Evolutionary conservation across 2,329 filamentous ascomycete species (phyloP).

Genomic region (Fusarium multiceps): DNA sequence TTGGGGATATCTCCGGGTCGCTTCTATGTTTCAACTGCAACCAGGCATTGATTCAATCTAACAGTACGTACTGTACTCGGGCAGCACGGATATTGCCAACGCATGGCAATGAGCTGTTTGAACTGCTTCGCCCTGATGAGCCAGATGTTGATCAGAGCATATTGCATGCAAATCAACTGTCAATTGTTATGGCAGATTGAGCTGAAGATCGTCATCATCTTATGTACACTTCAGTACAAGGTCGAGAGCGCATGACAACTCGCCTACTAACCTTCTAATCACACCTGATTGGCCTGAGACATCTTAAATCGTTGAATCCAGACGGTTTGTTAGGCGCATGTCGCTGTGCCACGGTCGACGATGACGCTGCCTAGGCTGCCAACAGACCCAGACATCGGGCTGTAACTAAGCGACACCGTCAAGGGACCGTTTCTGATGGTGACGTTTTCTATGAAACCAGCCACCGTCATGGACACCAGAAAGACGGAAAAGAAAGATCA

Average conservation of each 20-base stretch:
- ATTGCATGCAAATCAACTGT: conserved; percentile 12
- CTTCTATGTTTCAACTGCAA: conserved; percentile 26
- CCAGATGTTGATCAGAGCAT: not conserved
- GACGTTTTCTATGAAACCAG: conserved; percentile 39
- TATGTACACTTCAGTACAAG: not conserved
- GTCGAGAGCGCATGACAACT: conserved; percentile 12
- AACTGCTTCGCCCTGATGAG: not conserved
- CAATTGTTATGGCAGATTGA: conserved; percentile 14
- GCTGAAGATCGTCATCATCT: conserved; percentile 18
- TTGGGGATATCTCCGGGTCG: conserved; percentile 19
- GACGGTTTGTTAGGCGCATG: conserved; percentile 12
- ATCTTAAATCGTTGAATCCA: conserved; percentile 22
- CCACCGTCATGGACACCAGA: conserved; percentile 31
- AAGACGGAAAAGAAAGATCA: conserved; percentile 20
- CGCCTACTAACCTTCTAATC: conserved; percentile 3
- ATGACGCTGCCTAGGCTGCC: conserved; percentile 21
- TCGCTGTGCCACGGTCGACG: conserved; percentile 43
- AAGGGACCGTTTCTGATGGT: conserved; percentile 36
- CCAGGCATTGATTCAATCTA: conserved; percentile 2
- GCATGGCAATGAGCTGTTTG: conserved; percentile 21
- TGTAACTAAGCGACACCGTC: conserved; percentile 23
- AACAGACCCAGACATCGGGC: conserved; percentile 1
- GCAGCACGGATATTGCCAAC: conserved; percentile 8
- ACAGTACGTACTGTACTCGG: not conserved
- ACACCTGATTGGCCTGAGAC: conserved; percentile 21